Conservation (phyloP, 495 filamentous ascomycete species). For the Penicillium chermesinum region DNA sequence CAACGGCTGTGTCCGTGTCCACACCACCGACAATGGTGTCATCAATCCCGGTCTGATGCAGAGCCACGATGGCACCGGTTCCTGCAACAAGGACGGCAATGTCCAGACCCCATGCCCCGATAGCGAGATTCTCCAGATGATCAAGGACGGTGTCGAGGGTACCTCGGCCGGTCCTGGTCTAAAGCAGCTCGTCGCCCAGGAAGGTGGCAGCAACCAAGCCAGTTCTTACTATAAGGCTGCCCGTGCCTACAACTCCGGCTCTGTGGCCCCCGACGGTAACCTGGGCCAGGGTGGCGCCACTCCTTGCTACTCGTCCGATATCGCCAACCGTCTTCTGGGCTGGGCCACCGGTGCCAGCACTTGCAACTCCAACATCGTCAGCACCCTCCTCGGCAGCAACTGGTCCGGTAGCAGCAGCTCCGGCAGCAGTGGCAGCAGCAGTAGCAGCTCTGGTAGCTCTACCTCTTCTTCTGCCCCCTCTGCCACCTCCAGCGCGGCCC, state of each 20-base stretch:
- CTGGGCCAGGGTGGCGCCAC: conserved; percentile 48
- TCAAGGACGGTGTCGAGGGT: conserved; percentile 41
- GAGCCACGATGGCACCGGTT: conserved; percentile 41
- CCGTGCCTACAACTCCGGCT: conserved; percentile 56
- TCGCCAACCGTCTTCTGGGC: conserved; percentile 53
- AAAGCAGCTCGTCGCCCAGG: conserved; percentile 25
- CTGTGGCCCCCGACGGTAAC: conserved; percentile 38
- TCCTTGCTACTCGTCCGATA: conserved; percentile 51
- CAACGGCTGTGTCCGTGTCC: conserved; percentile 53
- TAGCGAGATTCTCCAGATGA: conserved; percentile 43
- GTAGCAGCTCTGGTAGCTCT: conserved; percentile 10
- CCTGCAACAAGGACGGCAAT: conserved; percentile 37
- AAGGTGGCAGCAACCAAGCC: conserved; percentile 24
- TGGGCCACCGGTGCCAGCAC: conserved; percentile 31
- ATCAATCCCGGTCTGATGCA: conserved; percentile 56
- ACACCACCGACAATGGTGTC: conserved; percentile 40
- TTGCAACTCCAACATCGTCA: conserved; percentile 15
- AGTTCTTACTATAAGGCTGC: conserved; percentile 46
- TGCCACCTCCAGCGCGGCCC: conserved; percentile 1
- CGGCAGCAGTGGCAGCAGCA: not conserved
- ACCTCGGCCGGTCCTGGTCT: conserved; percentile 41
- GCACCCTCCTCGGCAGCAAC: conserved; percentile 3
- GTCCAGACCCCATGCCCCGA: conserved; percentile 42
- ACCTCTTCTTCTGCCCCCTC: not conserved
- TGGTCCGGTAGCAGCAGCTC: conserved; percentile 9